Percentiles rank a stretch among this genome's conserved stretches.
Conservation (phyloP, 225 moss, liverwort and hornwort species). For the Neckera pumila region DNA sequence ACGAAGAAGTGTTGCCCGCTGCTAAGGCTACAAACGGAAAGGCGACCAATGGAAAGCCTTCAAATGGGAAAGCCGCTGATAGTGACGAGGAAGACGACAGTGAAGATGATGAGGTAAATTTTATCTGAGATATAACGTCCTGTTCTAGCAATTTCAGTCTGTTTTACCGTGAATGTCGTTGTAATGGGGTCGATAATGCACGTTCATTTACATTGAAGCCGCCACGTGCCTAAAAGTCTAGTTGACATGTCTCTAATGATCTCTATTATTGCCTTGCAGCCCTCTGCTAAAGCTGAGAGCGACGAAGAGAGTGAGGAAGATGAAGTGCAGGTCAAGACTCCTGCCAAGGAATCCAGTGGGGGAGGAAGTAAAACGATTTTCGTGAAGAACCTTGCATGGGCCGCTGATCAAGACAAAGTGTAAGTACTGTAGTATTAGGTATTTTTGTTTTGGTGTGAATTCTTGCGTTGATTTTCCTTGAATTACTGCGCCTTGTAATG, state of each 20-base stretch:
- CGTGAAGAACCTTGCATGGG: slow-evolving; percentile 81
- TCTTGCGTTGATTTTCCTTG: background rate
- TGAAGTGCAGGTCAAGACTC: slow-evolving; percentile 40
- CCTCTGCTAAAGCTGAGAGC: background rate
- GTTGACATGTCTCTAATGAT: background rate
- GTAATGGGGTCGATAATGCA: background rate
- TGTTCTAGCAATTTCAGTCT: background rate
- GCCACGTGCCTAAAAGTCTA: no score
- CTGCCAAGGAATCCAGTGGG: slow-evolving; percentile 18
- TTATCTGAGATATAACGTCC: background rate
- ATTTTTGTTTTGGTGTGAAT: background rate
- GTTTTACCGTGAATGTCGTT: background rate
- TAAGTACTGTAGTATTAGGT: background rate
- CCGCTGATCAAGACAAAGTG: slow-evolving; percentile 34
- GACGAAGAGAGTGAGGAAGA: slow-evolving; percentile 42
- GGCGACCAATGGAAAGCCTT: background rate
- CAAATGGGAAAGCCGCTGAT: background rate
- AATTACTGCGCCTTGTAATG: background rate
- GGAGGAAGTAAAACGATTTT: slow-evolving; percentile 75
- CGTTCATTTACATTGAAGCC: background rate
- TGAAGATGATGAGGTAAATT: slow-evolving; percentile 7
- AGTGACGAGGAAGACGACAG: slow-evolving; percentile 11
- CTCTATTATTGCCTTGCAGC: background rate
- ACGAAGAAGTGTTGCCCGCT: slow-evolving; percentile 6
- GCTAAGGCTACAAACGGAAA: background rate